These are phyloP conservation scores for Aspergillus costaricaensis DNA, from an alignment of 2,329 filamentous ascomycete genomes.

Conservation along the genomic window DNA sequence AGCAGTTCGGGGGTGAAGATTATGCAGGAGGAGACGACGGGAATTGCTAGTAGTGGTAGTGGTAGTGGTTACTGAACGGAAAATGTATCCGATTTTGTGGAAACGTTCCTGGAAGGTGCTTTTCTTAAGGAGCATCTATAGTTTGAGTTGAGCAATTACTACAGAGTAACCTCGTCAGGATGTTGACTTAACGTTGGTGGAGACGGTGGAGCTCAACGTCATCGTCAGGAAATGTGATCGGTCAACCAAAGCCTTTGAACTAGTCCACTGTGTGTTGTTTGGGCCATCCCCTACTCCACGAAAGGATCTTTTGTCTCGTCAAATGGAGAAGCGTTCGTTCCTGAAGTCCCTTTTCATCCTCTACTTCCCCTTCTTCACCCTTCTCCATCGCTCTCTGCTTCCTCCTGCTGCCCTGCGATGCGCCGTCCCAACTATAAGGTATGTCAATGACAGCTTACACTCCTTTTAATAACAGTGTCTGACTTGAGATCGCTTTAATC, in stretches of 20 bases:
- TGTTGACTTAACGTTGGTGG: not conserved
- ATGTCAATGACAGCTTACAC: constrained; percentile 3
- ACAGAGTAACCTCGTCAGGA: no score
- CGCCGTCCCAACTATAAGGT: constrained; percentile 10
- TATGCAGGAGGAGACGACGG: constrained; percentile 43
- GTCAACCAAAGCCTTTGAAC: constrained; percentile 2
- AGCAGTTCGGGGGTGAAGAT: constrained; percentile 60
- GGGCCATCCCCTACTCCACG: constrained; percentile 1
- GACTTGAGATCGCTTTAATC: not conserved
- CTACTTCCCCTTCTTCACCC: not conserved
- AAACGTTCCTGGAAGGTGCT: not conserved
- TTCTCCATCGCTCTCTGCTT: not conserved
- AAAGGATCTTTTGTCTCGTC: not conserved
- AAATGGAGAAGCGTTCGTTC: not conserved
- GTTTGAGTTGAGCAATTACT: no score
- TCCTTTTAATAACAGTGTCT: not conserved
- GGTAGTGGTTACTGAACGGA: no score
- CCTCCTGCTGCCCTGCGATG: constrained; percentile 2
- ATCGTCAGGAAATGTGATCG: constrained; percentile 12
- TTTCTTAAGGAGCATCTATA: no score
- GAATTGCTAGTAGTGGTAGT: not conserved
- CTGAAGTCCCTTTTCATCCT: not conserved
- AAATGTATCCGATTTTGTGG: not conserved
- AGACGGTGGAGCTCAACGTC: constrained; percentile 14
- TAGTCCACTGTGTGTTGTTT: not conserved